These are phyloP conservation scores for Sarocladium kiliense DNA, from an alignment of 2,329 filamentous ascomycete species.

Conservation along the genomic window DNA sequence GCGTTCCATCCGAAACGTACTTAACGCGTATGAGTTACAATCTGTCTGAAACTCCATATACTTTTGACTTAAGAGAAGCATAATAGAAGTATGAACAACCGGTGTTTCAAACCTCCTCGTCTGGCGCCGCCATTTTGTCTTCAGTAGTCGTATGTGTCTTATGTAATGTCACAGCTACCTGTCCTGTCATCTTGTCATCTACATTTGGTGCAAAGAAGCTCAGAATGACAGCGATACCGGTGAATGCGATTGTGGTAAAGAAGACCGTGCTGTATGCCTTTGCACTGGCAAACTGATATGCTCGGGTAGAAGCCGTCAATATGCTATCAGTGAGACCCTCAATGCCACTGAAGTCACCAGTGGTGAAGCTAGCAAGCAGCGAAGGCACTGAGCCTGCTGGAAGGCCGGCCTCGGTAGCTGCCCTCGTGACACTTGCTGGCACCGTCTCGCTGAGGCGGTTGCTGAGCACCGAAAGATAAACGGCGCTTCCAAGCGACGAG, in stretches of 20 bases:
- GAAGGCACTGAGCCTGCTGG: constrained; percentile 21
- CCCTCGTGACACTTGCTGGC: constrained; percentile 16
- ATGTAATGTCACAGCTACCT: constrained; percentile 12
- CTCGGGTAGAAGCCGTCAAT: constrained; percentile 17
- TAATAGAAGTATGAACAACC: no score
- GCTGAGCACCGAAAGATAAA: constrained; percentile 24
- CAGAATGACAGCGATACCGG: constrained; percentile 16
- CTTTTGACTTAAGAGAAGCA: no score
- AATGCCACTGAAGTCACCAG: constrained; percentile 13
- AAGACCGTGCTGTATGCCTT: constrained; percentile 25
- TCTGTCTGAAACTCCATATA: no score
- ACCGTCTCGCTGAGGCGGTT: constrained; percentile 17
- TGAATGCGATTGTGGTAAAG: constrained; percentile 21
- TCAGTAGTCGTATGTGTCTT: no score
- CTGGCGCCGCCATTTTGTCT: no score
- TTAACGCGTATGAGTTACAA: no score
- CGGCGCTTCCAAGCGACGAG: constrained; percentile 17
- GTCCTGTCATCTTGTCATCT: constrained; percentile 11
- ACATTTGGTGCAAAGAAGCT: constrained; percentile 14
- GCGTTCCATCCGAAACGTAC: no score
- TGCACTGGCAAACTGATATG: constrained; percentile 22
- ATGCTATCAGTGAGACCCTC: constrained; percentile 22
- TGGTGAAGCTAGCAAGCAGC: constrained; percentile 16
- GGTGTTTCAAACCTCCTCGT: no score
- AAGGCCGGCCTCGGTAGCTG: constrained; percentile 24